Evolutionary conservation across 441 rosid species (phyloP).

Genomic region (Breynia disticha): DNA sequence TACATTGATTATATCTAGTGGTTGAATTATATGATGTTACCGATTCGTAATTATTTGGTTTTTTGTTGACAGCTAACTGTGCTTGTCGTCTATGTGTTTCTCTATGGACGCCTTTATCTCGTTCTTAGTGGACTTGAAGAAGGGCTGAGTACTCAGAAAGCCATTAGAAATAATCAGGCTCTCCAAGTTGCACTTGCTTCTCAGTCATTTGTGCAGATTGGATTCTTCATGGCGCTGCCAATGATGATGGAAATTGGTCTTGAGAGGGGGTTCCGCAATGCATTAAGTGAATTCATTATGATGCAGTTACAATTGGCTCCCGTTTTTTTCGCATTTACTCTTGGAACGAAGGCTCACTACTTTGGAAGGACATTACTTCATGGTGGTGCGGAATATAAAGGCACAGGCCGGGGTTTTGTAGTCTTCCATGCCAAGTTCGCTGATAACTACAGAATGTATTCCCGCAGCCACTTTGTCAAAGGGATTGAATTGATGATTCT

Average conservation of each 20-base stretch:
- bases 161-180: conserved; percentile 53
- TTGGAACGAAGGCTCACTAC: conserved; percentile 83
- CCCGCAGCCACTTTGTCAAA: conserved; percentile 92
- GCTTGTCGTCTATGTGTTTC: conserved; percentile 68
- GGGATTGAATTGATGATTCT: conserved; percentile 77
- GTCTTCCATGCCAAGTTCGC: conserved; percentile 89
- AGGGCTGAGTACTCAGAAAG: conserved; percentile 37
- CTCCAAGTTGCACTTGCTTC: conserved; percentile 87
- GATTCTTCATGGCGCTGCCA: conserved; percentile 76
- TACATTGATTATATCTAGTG: conserved; percentile 3
- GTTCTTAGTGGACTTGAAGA: conserved; percentile 82
- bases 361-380: conserved; percentile 85
- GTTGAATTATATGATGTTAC: neutral
- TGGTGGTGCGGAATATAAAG: conserved; percentile 85
- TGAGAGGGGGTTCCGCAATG: conserved; percentile 89
- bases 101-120: conserved; percentile 86
- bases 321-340: conserved; percentile 84
- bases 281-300: conserved; percentile 64
- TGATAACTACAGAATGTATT: conserved; percentile 78
- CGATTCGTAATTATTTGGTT: neutral
- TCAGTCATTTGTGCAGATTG: conserved; percentile 83
- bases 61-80: conserved; percentile 51
- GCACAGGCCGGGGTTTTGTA: conserved; percentile 90
- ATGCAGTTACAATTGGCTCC: conserved; percentile 87
- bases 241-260: conserved; percentile 96